Evolutionary conservation across 768 basidiomycete species (phyloP).

Genomic region (Favolaschia claudopus): DNA sequence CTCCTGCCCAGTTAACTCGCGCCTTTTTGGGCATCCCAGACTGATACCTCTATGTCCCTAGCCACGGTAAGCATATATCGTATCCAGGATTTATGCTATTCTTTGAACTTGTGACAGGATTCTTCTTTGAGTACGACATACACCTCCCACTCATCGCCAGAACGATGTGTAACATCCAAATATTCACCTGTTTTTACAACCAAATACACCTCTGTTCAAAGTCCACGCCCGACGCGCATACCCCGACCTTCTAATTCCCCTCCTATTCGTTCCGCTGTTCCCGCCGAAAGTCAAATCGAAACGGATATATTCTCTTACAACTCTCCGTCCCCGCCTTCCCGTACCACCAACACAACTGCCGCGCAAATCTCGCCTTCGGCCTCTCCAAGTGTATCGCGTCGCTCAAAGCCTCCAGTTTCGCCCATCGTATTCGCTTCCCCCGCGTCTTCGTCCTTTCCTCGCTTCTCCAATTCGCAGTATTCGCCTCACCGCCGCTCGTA

Average conservation of each 20-base stretch:
- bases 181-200: slow-evolving; percentile 17
- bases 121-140: slow-evolving; percentile 28
- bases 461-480: slow-evolving; percentile 15
- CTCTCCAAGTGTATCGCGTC: not conserved
- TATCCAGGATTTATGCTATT: not conserved
- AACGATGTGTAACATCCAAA: slow-evolving; percentile 14
- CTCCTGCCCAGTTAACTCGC: not conserved
- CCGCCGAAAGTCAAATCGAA: slow-evolving; percentile 1
- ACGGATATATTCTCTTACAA: slow-evolving; percentile 9
- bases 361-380: slow-evolving; percentile 11
- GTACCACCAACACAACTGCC: not conserved
- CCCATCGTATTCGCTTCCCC: slow-evolving; percentile 39
- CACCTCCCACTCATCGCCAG: slow-evolving; percentile 25
- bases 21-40: slow-evolving; percentile 15
- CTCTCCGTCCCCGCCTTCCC: slow-evolving; percentile 23
- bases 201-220: slow-evolving; percentile 16
- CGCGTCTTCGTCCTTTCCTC: slow-evolving; percentile 31
- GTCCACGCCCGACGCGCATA: slow-evolving; percentile 24
- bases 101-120: slow-evolving; percentile 16
- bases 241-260: slow-evolving; percentile 16
- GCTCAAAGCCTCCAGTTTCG: slow-evolving; percentile 19
- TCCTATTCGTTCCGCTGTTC: not conserved
- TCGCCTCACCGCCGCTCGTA: slow-evolving; percentile 23
- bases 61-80: slow-evolving; percentile 25
- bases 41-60: slow-evolving; percentile 23